Percentiles rank a stretch among this genome's conserved stretches.
These are phyloP conservation scores for Diaporthe destruens DNA, from an alignment of 2,329 filamentous ascomycete genomes.

Conservation along the genomic window DNA sequence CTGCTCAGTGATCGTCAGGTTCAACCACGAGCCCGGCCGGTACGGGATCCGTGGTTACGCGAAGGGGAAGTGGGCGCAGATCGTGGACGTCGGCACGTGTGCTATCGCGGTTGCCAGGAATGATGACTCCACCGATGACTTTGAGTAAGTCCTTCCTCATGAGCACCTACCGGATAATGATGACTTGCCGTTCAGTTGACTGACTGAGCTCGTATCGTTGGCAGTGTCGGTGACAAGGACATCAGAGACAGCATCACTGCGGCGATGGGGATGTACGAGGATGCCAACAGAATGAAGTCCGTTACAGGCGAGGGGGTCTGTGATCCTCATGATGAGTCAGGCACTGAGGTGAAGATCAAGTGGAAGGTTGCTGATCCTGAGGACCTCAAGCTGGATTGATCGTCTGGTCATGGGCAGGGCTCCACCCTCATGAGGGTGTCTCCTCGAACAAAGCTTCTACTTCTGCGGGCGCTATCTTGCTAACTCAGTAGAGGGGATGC, in stretches of 20 bases:
- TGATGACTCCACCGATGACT: background rate
- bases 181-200: background rate
- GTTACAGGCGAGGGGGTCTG: background rate
- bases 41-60: background rate
- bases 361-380: constrained; percentile 22
- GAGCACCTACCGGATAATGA: too few relatives aligned
- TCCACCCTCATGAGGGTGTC: background rate
- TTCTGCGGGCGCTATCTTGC: background rate
- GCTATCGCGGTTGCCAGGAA: background rate
- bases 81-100: background rate
- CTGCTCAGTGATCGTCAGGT: background rate
- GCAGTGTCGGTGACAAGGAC: constrained; percentile 12
- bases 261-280: background rate
- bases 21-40: background rate
- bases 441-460: background rate
- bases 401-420: background rate
- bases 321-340: background rate
- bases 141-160: background rate
- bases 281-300: background rate
- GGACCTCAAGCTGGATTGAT: background rate
- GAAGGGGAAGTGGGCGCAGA: background rate
- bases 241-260: background rate
- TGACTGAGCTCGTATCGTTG: background rate
- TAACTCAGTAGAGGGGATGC: background rate
- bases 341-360: background rate